phyloP scores from a whole-genome alignment of 2,329 filamentous ascomycete genomes.

The Colletotrichum lentis region DNA sequence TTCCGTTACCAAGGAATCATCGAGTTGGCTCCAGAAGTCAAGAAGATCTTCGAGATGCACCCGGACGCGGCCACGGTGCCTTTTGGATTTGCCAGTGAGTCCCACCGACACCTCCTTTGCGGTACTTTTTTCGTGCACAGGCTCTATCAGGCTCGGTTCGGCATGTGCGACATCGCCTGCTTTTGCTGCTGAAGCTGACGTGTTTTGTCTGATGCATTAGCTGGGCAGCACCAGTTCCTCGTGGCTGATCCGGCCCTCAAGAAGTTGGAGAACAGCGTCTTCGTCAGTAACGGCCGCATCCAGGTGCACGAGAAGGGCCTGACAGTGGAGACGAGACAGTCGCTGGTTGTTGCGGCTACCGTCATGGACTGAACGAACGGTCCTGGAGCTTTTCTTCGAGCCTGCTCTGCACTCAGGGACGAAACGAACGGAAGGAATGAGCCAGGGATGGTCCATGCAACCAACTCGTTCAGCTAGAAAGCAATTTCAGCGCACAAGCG shows the following conservation, averaged over 20 bases:
- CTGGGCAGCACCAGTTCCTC: too few relatives aligned
- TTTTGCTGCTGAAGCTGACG: too few relatives aligned
- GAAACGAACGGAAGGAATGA: background rate
- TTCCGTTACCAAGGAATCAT: too few relatives aligned
- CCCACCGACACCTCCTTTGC: too few relatives aligned
- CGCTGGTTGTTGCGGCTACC: background rate
- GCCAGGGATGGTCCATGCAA: background rate
- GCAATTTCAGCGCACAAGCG: background rate
- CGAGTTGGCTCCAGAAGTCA: too few relatives aligned
- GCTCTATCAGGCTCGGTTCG: too few relatives aligned
- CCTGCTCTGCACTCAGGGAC: background rate
- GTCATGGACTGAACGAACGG: background rate
- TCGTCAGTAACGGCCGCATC: slow-evolving; percentile 1
- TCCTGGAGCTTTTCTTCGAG: background rate
- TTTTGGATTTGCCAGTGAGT: too few relatives aligned
- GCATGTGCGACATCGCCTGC: too few relatives aligned
- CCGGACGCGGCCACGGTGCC: too few relatives aligned
- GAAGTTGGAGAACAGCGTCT: background rate
- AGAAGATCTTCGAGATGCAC: too few relatives aligned
- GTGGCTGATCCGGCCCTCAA: background rate
- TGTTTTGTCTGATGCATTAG: too few relatives aligned
- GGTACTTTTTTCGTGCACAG: too few relatives aligned
- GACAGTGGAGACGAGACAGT: background rate
- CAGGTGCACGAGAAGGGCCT: background rate
- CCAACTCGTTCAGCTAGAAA: background rate